Evolutionary conservation across 768 basidiomycete species (phyloP).

Genomic region (Nevesoporus exiguus): DNA sequence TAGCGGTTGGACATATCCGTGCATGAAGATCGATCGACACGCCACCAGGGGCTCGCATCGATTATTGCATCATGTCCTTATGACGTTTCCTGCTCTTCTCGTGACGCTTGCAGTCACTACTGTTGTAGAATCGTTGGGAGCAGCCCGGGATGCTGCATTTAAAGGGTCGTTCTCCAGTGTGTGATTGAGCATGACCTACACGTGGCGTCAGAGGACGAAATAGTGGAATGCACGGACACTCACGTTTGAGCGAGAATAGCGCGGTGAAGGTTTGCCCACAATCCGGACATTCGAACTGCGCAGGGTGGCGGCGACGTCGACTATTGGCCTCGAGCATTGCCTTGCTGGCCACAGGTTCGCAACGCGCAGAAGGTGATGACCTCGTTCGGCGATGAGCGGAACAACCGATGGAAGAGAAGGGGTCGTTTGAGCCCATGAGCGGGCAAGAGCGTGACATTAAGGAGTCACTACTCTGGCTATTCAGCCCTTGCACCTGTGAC

Average conservation of each 20-base stretch:
- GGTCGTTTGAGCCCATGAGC: neutral
- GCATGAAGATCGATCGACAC: conserved; percentile 24
- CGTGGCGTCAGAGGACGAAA: conserved; percentile 3
- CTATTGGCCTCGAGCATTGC: conserved; percentile 33
- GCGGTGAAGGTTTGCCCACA: conserved; percentile 31
- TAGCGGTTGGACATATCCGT: neutral
- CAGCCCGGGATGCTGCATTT: conserved; percentile 26
- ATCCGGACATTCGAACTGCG: conserved; percentile 15
- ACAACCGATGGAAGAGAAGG: neutral
- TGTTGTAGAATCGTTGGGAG: conserved; percentile 29
- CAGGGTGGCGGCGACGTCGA: conserved; percentile 29
- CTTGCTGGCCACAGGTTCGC: conserved; percentile 27
- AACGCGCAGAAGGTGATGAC: conserved; percentile 13
- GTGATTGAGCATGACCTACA: conserved; percentile 29
- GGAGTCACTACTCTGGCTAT: conserved; percentile 10
- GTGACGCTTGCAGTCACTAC: conserved; percentile 33
- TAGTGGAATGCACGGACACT: conserved; percentile 1
- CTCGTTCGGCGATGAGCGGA: conserved; percentile 15
- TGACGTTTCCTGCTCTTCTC: conserved; percentile 34
- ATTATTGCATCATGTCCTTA: conserved; percentile 17
- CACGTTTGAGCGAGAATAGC: conserved; percentile 32
- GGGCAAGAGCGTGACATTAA: neutral
- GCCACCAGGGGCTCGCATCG: conserved; percentile 5
- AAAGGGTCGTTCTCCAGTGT: conserved; percentile 27
- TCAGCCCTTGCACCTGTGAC: neutral